Percentiles rank a stretch among this genome's conserved stretches.
Evolutionary conservation across 2,329 filamentous ascomycete genomes (phyloP).

Genomic region (Fusarium sp.): DNA sequence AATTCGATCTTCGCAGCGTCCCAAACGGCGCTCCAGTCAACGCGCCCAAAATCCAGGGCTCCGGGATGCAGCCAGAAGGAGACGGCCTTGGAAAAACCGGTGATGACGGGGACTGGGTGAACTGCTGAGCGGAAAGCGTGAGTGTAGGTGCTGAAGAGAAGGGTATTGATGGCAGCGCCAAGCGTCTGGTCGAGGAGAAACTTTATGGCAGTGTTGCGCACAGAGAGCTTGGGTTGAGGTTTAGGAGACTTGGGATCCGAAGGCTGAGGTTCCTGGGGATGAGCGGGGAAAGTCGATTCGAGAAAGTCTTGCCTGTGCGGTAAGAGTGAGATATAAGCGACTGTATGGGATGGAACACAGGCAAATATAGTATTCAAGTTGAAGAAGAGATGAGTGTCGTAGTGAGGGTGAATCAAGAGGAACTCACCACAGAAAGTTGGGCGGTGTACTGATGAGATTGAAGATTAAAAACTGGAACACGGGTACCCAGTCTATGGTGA

Average conservation of each 20-base stretch:
- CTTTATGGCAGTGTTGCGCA: slow-evolving; percentile 77
- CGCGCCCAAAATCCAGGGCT: slow-evolving; percentile 61
- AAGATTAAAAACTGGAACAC: slow-evolving; percentile 85
- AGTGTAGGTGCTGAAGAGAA: slow-evolving; percentile 74
- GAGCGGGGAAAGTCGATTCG: slow-evolving; percentile 81
- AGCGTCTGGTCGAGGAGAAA: slow-evolving; percentile 79
- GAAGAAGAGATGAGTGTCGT: not conserved
- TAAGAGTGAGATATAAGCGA: slow-evolving; percentile 37
- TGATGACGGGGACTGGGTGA: slow-evolving; percentile 57
- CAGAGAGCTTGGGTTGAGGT: slow-evolving; percentile 65
- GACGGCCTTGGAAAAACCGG: slow-evolving; percentile 54
- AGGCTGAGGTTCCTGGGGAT: slow-evolving; percentile 59
- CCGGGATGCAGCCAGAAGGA: slow-evolving; percentile 56
- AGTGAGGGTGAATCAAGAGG: not conserved
- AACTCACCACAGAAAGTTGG: slow-evolving; percentile 86
- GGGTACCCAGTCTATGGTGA: slow-evolving; percentile 76
- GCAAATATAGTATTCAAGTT: not conserved
- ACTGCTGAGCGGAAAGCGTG: slow-evolving; percentile 70
- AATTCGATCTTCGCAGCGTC: slow-evolving; percentile 69
- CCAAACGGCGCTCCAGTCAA: slow-evolving; percentile 63
- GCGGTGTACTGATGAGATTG: slow-evolving; percentile 80
- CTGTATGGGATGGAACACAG: slow-evolving; percentile 5
- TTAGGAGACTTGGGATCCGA: slow-evolving; percentile 57
- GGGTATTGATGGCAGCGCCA: slow-evolving; percentile 76
- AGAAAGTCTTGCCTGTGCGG: slow-evolving; percentile 79